Base-by-base conservation (phyloP, 495 filamentous ascomycete genomes). In the Stereocaulon alpinum region DNA sequence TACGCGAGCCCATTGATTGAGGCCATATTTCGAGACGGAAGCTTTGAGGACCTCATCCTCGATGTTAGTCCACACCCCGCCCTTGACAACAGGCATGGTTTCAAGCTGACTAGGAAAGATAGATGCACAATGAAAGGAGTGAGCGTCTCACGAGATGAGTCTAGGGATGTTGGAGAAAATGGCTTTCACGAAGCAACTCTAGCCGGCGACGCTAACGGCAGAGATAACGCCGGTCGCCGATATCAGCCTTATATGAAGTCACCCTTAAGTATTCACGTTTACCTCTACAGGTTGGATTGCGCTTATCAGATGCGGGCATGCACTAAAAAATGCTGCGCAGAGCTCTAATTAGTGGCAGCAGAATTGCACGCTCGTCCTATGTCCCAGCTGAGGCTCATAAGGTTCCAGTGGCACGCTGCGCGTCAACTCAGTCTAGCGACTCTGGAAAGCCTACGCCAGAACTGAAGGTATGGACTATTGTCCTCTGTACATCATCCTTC, bases 1-100 rank as follows among this genome's bases (percentile, higher is more conserved):
- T 43, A 96, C 92, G 69, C 93, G 93, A 68, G 94, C 92, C 93
- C 93, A 98, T 75, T 98, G 93, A 71, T 98, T 96, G 40, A 98
- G 81, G 55, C 91, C 91, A 76, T 96, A 96, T 73, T 96, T 96
- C 63, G 89, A 94, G 65, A 96, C 90, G 42, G 87, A 87, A 48
- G 89, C 92, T 71, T 96, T 95, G 74, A 97, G 89, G 67, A 98
- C 92, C 72, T 98, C 93, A 75, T 98, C 93, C 75, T 86, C 84
- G 57, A 86, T 85, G 62, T 87, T 86, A 14, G 83, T 85, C 83
- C 93, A 98, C 64, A 96, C 92, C 67, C 93, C 93, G 75, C 92
- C 93, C 77, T 98, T 96, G 70, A 96, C 92, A 70, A 95, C 91
- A 67, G 90, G 89, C 93, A 96, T 98, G 60, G 64, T 83, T 69